Percentiles rank a stretch among this genome's conserved stretches.
These are phyloP conservation scores for Blumeriella jaapii DNA, from an alignment of 2,329 filamentous ascomycete species.

Conservation along the genomic window DNA sequence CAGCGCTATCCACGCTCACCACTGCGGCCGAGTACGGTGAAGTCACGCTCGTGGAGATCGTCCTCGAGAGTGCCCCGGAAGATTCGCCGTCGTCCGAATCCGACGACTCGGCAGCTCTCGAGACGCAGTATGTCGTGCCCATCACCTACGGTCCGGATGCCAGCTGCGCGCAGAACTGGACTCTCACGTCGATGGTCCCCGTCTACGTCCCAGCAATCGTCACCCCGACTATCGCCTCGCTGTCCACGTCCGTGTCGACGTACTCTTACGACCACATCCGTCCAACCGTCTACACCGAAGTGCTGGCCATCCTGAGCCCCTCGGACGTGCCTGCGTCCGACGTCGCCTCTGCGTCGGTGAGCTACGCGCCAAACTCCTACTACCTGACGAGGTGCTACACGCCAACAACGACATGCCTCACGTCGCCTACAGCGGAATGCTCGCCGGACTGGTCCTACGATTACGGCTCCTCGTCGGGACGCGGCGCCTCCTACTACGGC, in stretches of 20 bases:
- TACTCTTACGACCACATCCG: constrained; percentile 5
- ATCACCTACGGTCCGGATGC: constrained; percentile 12
- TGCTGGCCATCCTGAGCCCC: constrained; percentile 11
- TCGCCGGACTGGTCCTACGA: constrained; percentile 6
- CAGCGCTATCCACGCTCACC: constrained; percentile 7
- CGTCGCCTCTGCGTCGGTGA: constrained; percentile 6
- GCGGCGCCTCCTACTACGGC: not conserved
- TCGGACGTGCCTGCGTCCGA: constrained; percentile 8
- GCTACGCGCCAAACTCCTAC: constrained; percentile 10
- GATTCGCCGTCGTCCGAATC: not conserved
- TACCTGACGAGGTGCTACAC: constrained; percentile 11
- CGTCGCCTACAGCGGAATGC: constrained; percentile 8
- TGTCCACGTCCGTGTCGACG: constrained; percentile 6
- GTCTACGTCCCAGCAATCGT: constrained; percentile 10
- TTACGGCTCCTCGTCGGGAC: not conserved
- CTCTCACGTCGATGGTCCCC: constrained; percentile 12
- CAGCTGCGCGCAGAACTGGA: constrained; percentile 16
- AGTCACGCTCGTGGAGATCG: constrained; percentile 10
- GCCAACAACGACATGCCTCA: constrained; percentile 10
- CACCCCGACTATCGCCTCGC: constrained; percentile 1
- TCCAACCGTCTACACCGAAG: constrained; percentile 3
- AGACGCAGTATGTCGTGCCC: constrained; percentile 8
- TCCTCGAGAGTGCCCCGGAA: constrained; percentile 1
- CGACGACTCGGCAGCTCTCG: not conserved
- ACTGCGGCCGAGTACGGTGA: constrained; percentile 5